Percentiles rank a stretch among this genome's conserved stretches.
Evolutionary conservation across 1,284 basidiomycete species (phyloP).

Genomic region (Kwoniella shivajii): DNA sequence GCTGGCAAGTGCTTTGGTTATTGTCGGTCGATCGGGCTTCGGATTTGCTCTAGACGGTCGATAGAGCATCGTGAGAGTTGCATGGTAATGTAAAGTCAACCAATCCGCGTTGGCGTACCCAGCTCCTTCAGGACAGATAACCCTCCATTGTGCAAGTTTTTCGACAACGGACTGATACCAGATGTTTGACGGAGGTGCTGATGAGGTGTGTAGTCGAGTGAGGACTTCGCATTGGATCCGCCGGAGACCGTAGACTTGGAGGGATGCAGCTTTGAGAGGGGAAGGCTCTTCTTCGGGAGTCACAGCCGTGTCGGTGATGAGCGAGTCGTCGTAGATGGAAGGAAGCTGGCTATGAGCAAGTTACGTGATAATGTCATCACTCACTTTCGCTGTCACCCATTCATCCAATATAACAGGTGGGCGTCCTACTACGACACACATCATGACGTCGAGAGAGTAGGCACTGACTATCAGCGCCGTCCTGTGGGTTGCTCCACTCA

Average conservation of each 20-base stretch:
- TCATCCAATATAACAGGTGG: conserved; percentile 16
- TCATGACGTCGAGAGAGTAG: conserved; percentile 18
- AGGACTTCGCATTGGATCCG: conserved; percentile 20
- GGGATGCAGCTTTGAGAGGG: conserved; percentile 7
- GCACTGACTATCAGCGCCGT: neutral
- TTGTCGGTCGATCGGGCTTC: conserved; percentile 1
- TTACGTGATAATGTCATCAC: neutral
- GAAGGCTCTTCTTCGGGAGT: neutral
- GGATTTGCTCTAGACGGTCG: conserved; percentile 20
- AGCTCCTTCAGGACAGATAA: neutral
- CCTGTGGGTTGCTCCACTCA: neutral
- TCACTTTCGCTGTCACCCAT: conserved; percentile 17
- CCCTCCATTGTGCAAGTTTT: conserved; percentile 12
- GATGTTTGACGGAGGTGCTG: neutral
- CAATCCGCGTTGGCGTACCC: conserved; percentile 9
- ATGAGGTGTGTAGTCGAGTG: conserved; percentile 8
- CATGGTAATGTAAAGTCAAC: conserved; percentile 10
- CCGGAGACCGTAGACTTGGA: conserved; percentile 17
- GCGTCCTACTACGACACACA: conserved; percentile 13
- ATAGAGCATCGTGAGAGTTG: conserved; percentile 7
- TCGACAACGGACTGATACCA: conserved; percentile 14
- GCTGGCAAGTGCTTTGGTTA: conserved; percentile 1
- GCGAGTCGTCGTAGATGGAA: conserved; percentile 4
- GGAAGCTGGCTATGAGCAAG: conserved; percentile 7
- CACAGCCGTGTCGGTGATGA: conserved; percentile 4